Percentiles rank a stretch among this genome's conserved stretches.
Evolutionary conservation across 768 basidiomycete species (phyloP).

Genomic region (Clathrus columnatus): DNA sequence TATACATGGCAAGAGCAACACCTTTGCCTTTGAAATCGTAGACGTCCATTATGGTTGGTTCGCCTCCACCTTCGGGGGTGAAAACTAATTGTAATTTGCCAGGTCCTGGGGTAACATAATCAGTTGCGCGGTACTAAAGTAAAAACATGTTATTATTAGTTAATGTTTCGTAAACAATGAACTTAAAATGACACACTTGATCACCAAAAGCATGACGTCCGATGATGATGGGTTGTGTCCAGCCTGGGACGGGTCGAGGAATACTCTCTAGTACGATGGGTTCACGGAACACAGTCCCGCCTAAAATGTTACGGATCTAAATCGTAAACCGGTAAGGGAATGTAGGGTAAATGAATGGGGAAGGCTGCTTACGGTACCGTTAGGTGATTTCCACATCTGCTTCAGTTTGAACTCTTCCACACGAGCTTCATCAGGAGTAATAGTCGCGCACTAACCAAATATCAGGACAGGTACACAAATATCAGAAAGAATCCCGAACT

Average conservation of each 20-base stretch:
- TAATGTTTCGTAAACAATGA: slow-evolving; percentile 8
- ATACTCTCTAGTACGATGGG: slow-evolving; percentile 89
- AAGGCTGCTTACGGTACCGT: slow-evolving; percentile 65
- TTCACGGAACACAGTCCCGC: slow-evolving; percentile 97
- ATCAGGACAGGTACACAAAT: background rate
- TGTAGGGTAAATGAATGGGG: slow-evolving; percentile 8
- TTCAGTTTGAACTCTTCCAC: slow-evolving; percentile 96
- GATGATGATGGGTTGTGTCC: slow-evolving; percentile 94
- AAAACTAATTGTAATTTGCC: slow-evolving; percentile 92
- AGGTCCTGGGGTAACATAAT: slow-evolving; percentile 82
- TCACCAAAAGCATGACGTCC: slow-evolving; percentile 98
- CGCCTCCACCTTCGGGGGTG: slow-evolving; percentile 70
- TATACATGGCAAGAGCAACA: slow-evolving; percentile 97
- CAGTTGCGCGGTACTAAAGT: slow-evolving; percentile 58
- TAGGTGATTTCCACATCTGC: slow-evolving; percentile 98
- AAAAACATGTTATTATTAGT: background rate
- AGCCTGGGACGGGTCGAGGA: slow-evolving; percentile 91
- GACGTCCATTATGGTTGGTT: slow-evolving; percentile 63
- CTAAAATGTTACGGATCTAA: slow-evolving; percentile 94
- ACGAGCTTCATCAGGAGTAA: slow-evolving; percentile 95
- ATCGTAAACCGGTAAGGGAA: background rate
- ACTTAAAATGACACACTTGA: slow-evolving; percentile 41
- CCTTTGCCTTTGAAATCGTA: slow-evolving; percentile 92
- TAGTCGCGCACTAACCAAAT: slow-evolving; percentile 68
- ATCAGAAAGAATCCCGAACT: background rate